Conservation (phyloP, 805 yeast genomes). For the Lipomyces spencermartinsiae region DNA sequence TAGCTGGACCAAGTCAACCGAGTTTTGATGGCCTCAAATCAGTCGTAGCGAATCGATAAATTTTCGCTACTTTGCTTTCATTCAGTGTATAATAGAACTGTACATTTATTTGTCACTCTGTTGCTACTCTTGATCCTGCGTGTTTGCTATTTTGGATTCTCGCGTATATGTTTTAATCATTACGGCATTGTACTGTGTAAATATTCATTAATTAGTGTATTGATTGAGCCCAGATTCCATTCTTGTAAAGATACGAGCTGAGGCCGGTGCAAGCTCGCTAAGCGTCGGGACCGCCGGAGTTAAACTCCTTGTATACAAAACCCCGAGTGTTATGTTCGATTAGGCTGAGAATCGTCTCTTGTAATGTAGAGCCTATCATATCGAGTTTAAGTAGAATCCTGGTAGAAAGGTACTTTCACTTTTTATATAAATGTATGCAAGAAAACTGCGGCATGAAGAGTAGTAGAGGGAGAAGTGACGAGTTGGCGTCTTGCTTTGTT, state of each 20-base stretch:
- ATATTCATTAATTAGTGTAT: background rate
- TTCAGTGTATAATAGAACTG: background rate
- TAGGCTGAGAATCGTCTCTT: too few species aligned
- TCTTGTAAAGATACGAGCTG: background rate
- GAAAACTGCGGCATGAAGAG: too few species aligned
- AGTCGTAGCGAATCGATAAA: background rate
- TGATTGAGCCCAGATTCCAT: background rate
- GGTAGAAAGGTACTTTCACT: too few species aligned
- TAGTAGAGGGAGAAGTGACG: too few species aligned
- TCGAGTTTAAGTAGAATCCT: too few species aligned
- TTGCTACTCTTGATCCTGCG: background rate
- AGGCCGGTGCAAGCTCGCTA: too few species aligned
- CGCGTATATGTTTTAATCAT: background rate
- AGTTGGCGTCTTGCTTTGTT: too few species aligned
- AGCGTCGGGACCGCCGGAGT: too few species aligned
- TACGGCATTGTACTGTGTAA: background rate
- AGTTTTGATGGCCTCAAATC: background rate
- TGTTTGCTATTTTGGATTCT: background rate
- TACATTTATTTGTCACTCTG: background rate
- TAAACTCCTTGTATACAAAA: too few species aligned
- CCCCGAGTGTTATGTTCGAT: too few species aligned
- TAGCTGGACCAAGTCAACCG: slow-evolving; percentile 19
- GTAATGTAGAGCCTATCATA: too few species aligned
- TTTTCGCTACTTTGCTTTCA: slow-evolving; percentile 2
- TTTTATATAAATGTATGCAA: too few species aligned